Evolutionary conservation across 2,329 filamentous ascomycete species (phyloP).

Genomic region (Metarhizium rileyi): DNA sequence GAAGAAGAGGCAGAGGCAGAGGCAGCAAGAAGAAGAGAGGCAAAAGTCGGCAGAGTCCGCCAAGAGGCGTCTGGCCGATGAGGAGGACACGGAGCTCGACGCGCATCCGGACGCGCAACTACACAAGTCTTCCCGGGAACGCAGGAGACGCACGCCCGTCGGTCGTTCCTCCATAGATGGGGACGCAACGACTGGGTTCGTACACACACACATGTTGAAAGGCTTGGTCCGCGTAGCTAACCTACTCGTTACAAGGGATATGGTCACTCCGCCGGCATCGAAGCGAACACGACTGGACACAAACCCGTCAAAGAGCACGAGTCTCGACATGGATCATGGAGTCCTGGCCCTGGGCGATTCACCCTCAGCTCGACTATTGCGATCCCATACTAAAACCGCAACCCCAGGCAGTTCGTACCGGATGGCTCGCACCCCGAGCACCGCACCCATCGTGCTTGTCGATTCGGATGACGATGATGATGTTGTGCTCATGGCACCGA

Average conservation of each 20-base stretch:
- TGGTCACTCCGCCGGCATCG: slow-evolving; percentile 28
- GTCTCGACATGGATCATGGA: slow-evolving; percentile 5
- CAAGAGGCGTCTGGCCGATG: slow-evolving; percentile 15
- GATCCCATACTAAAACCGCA: slow-evolving; percentile 5
- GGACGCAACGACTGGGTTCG: background rate
- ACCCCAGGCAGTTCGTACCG: background rate
- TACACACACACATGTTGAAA: background rate
- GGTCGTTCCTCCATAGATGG: background rate
- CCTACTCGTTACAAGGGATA: slow-evolving; percentile 15
- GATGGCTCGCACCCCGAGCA: background rate
- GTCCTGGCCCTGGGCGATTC: slow-evolving; percentile 11
- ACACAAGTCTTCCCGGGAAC: background rate
- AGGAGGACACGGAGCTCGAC: slow-evolving; percentile 9
- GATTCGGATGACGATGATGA: slow-evolving; percentile 22
- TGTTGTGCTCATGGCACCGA: background rate
- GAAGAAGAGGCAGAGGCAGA: slow-evolving; percentile 16
- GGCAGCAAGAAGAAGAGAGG: slow-evolving; percentile 14
- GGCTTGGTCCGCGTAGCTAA: background rate
- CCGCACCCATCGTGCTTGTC: slow-evolving; percentile 17
- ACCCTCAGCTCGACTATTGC: slow-evolving; percentile 13
- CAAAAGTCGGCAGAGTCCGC: slow-evolving; percentile 7
- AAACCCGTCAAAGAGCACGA: slow-evolving; percentile 9
- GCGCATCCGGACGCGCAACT: background rate
- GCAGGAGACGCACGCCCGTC: background rate
- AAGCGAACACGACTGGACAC: slow-evolving; percentile 24